Percentiles rank a stretch among this genome's conserved stretches.
These are phyloP conservation scores for Corymbia maculata DNA, from an alignment of 345 rosid species.

Conservation along the genomic window DNA sequence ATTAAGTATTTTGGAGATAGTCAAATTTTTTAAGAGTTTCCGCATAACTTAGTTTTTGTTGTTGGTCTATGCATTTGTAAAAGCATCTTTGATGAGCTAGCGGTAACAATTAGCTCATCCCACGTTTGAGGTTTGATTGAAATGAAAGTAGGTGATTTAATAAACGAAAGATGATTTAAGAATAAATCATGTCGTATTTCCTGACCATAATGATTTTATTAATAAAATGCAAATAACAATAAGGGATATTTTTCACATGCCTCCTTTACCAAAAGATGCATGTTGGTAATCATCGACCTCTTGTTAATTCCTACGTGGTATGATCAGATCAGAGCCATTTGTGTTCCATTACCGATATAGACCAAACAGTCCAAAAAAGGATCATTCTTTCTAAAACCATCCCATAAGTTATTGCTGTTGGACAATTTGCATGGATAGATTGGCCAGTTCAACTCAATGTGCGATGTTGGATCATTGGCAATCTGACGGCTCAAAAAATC, in stretches of 20 bases:
- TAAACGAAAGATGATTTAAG: neutral
- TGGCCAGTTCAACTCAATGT: neutral
- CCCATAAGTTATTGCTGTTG: accelerated
- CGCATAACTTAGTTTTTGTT: neutral
- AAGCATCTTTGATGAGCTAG: neutral
- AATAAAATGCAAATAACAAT: neutral
- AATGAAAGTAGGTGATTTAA: neutral
- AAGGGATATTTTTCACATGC: neutral
- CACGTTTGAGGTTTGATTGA: neutral
- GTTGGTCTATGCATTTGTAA: neutral
- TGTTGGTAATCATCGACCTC: neutral
- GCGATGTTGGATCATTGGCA: neutral
- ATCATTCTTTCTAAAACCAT: neutral
- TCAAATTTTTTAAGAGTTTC: neutral
- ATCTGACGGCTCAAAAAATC: neutral
- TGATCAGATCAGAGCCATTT: neutral
- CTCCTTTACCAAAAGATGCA: neutral
- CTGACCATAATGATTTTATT: neutral
- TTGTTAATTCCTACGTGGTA: neutral
- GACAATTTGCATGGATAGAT: neutral
- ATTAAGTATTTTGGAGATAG: neutral
- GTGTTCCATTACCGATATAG: neutral
- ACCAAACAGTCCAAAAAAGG: neutral
- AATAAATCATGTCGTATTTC: neutral
- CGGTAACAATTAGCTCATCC: neutral